These are phyloP conservation scores for Penicillium sp. DNA, from an alignment of 2,329 filamentous ascomycete genomes.

Conservation along the genomic window DNA sequence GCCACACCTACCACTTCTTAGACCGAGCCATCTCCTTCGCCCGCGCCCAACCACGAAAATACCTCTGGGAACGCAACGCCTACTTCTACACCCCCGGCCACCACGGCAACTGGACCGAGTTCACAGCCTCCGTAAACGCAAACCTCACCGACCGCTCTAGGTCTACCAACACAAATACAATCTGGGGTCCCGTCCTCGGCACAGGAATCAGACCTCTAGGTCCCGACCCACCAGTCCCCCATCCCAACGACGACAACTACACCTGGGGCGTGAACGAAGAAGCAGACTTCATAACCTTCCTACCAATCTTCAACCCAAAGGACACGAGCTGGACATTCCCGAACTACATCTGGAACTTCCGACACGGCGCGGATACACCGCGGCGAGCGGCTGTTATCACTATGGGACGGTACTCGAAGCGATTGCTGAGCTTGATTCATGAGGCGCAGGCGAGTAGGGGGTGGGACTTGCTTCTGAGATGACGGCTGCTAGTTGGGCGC, in stretches of 20 bases:
- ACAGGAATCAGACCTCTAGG: constrained; percentile 24
- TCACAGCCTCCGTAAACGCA: constrained; percentile 58
- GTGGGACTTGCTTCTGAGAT: constrained; percentile 74
- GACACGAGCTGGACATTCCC: constrained; percentile 23
- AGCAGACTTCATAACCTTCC: constrained; percentile 23
- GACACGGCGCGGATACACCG: constrained; percentile 15
- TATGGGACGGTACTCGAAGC: constrained; percentile 23
- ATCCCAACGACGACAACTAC: constrained; percentile 22
- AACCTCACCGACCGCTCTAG: constrained; percentile 15
- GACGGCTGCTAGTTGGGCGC: constrained; percentile 66
- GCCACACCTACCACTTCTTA: constrained; percentile 70
- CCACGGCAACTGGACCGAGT: constrained; percentile 70
- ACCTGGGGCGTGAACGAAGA: constrained; percentile 25
- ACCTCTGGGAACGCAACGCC: constrained; percentile 73
- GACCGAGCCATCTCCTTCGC: constrained; percentile 65
- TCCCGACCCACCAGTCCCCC: constrained; percentile 21
- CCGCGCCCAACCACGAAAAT: constrained; percentile 62
- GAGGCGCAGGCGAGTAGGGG: constrained; percentile 63
- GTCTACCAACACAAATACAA: no score
- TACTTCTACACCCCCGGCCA: constrained; percentile 71
- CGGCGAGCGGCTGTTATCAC: constrained; percentile 23
- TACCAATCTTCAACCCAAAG: constrained; percentile 23
- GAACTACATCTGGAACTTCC: constrained; percentile 22
- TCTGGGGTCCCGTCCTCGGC: constrained; percentile 27
- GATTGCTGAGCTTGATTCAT: constrained; percentile 55